Conservation (phyloP, 352 stramenopile species). For the Pythium brachiatum region DNA sequence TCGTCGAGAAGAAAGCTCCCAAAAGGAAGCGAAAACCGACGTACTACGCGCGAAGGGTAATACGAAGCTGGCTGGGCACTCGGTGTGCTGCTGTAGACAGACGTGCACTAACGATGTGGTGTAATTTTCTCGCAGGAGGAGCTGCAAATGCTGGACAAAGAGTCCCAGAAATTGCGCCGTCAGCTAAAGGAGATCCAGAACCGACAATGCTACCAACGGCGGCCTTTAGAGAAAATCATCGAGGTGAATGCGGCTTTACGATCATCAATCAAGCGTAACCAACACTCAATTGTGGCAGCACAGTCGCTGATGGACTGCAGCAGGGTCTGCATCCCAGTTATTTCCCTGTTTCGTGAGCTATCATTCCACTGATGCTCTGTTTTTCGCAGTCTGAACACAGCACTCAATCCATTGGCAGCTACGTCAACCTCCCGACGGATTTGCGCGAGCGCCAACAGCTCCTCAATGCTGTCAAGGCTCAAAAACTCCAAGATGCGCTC, state of each 20-base stretch:
- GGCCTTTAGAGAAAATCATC: neutral
- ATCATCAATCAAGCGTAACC: neutral
- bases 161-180: neutral
- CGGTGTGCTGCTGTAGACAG: too few relatives aligned
- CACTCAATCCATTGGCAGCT: neutral
- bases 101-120: too few relatives aligned
- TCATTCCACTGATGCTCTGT: too few relatives aligned
- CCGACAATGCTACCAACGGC: neutral
- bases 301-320: neutral
- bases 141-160: neutral
- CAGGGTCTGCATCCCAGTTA: too few relatives aligned
- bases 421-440: neutral
- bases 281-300: neutral
- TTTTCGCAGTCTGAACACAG: neutral
- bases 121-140: neutral
- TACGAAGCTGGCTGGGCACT: too few relatives aligned
- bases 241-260: neutral
- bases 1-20: neutral
- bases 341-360: too few relatives aligned
- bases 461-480: neutral
- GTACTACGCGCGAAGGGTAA: neutral
- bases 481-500: neutral
- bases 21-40: neutral
- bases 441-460: neutral
- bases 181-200: neutral